phyloP scores from a whole-genome alignment of 2,329 filamentous ascomycete species.

The Metarhizium rileyi region DNA sequence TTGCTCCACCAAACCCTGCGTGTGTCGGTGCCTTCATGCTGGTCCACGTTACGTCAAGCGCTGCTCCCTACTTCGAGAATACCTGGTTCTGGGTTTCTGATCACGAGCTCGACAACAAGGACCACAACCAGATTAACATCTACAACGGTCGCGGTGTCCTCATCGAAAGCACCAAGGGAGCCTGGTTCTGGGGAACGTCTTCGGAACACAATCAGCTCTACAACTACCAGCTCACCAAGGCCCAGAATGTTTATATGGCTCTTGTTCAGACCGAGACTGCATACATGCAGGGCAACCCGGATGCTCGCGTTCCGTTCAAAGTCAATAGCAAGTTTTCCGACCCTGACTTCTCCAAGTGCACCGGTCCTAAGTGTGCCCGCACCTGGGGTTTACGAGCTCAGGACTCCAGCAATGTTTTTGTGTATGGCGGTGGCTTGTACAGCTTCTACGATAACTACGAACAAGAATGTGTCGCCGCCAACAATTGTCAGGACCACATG shows the following conservation, averaged over 20 bases:
- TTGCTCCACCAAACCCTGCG: conserved; percentile 49
- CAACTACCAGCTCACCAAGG: conserved; percentile 78
- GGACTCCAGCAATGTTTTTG: conserved; percentile 54
- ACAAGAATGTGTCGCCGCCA: conserved; percentile 55
- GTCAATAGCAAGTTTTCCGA: conserved; percentile 50
- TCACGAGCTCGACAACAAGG: conserved; percentile 70
- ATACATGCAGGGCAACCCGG: conserved; percentile 77
- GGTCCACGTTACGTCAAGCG: conserved; percentile 51
- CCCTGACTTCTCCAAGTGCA: conserved; percentile 58
- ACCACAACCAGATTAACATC: conserved; percentile 72
- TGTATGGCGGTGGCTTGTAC: conserved; percentile 70
- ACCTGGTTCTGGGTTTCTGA: conserved; percentile 86
- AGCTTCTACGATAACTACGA: conserved; percentile 77
- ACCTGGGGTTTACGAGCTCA: conserved; percentile 67
- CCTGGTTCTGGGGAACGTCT: conserved; percentile 75
- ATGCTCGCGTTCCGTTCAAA: conserved; percentile 56
- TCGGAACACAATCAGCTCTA: conserved; percentile 58
- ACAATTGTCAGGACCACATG: conserved; percentile 72
- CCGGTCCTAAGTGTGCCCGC: conserved; percentile 50
- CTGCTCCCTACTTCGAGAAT: conserved; percentile 76
- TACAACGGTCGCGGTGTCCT: conserved; percentile 80
- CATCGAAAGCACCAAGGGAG: conserved; percentile 63
- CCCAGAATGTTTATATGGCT: conserved; percentile 71
- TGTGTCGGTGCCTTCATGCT: conserved; percentile 69
- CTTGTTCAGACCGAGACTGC: conserved; percentile 86